These are phyloP conservation scores for Babesia gibsoni DNA, from an alignment of 169 alveolate genomes.

Conservation along the genomic window DNA sequence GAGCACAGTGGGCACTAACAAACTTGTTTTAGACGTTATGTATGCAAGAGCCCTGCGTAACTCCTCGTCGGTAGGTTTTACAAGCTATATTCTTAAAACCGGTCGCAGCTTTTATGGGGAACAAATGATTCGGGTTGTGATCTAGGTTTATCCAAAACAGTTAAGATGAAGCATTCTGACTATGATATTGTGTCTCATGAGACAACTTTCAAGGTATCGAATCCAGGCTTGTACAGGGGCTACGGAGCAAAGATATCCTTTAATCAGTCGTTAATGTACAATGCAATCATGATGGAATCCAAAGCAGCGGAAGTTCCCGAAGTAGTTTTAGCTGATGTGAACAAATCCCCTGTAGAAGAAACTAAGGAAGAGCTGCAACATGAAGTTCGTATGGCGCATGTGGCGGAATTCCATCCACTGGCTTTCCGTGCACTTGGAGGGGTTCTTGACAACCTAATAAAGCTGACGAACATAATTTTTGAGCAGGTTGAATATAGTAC, in stretches of 20 bases:
- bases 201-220: constrained; percentile 27
- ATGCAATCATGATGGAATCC: constrained; percentile 67
- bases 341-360: neutral
- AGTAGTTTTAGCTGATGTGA: neutral
- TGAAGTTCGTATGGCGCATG: constrained; percentile 34
- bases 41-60: constrained; percentile 64
- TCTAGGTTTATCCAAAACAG: constrained; percentile 60
- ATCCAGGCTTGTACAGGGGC: constrained; percentile 70
- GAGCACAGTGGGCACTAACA: constrained; percentile 59
- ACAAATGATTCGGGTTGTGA: constrained; percentile 61
- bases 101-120: constrained; percentile 64
- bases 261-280: constrained; percentile 73
- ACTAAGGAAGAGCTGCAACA: constrained; percentile 27
- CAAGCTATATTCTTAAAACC: neutral
- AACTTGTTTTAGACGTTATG: constrained; percentile 68
- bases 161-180: constrained; percentile 57
- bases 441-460: constrained; percentile 56
- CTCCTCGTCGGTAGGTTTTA: constrained; percentile 24
- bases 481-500: constrained; percentile 64
- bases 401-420: constrained; percentile 54
- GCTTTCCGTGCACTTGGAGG: constrained; percentile 52
- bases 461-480: constrained; percentile 39
- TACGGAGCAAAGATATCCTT: constrained; percentile 70
- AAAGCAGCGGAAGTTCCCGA: neutral
- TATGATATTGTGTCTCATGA: constrained; percentile 66